Base-by-base conservation (phyloP, 768 basidiomycete genomes). In the Scleroderma citrinum region DNA sequence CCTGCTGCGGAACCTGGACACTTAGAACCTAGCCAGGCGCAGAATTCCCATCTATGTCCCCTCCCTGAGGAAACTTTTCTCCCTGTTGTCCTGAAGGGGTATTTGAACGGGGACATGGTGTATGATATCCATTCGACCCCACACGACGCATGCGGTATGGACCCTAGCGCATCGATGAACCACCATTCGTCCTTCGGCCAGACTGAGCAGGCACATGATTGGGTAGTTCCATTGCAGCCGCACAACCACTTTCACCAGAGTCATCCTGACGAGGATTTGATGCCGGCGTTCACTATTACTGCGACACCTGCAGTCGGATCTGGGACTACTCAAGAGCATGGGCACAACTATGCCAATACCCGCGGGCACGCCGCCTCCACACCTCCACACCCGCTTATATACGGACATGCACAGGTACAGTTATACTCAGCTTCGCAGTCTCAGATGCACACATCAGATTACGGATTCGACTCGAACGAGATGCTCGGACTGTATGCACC, bases 11-110 rank as follows among this genome's bases (percentile, higher is more conserved):
- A 56, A 10, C 52, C 44, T 40, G 50, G 38, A 26, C 47, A 42
- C 14, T 14, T 56, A 8, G 47, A 59, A 4, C 34, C 55, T 10
- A 48, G 53, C 11, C 54, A 55, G 1, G 53, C 24, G 14, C 40
- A 24, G 19, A 21, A 56, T 4, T 41, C 39, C 12, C 51, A 55
- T 6, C 44, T 52, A 14, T 57, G 51, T 37, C 17, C 50, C 14
- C 54, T 60, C 3, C 57, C 54, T 0, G 64, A 65, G 17, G 64
- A 62, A 2, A 54, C 51, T 6, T 14, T 62, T 10, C 60, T 51
- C 20, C 20, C 56, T 14, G 56, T 62, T 24, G 8, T 55, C 46
- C 54, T 68, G 53, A 46, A 43, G 35, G 45, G 43, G 20, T 67
- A 61, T 41, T 65, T 49, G 16, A 51, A 56, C 2, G 53, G 52